phyloP scores from a whole-genome alignment of 108 stramenopile genomes.

The Epithemia pelagica region DNA sequence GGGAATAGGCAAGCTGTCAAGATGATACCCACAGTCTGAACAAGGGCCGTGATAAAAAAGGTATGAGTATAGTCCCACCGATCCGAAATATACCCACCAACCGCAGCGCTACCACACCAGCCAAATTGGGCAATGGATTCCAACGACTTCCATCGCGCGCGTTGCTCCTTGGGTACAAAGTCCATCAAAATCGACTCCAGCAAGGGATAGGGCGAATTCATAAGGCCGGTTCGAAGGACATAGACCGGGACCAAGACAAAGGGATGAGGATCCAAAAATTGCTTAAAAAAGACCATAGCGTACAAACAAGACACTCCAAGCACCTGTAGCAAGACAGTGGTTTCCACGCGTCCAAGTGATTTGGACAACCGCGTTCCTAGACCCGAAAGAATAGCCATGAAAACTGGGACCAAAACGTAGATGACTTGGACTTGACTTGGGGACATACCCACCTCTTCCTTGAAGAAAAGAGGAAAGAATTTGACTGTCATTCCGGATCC shows the following conservation, averaged over 20 bases:
- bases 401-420: constrained; percentile 29
- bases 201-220: constrained; percentile 50
- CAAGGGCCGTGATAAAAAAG: constrained; percentile 53
- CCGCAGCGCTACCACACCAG: constrained; percentile 71
- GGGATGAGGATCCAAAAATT: constrained; percentile 26
- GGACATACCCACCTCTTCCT: constrained; percentile 42
- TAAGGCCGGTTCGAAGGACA: constrained; percentile 45
- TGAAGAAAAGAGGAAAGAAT: constrained; percentile 82
- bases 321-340: constrained; percentile 27
- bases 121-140: constrained; percentile 58
- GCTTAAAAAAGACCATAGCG: constrained; percentile 41
- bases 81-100: constrained; percentile 63
- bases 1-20: constrained; percentile 21
- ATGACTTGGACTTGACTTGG: constrained; percentile 54
- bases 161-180: constrained; percentile 43
- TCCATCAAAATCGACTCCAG: constrained; percentile 61
- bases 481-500: constrained; percentile 77
- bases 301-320: constrained; percentile 31
- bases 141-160: constrained; percentile 60
- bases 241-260: constrained; percentile 29
- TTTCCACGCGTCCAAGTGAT: constrained; percentile 39
- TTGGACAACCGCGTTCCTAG: constrained; percentile 6
- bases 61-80: constrained; percentile 42
- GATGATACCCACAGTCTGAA: constrained; percentile 37
- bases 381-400: constrained; percentile 5